phyloP scores from a whole-genome alignment of 2,329 filamentous ascomycete genomes.

The Trichoderma polysporum region DNA sequence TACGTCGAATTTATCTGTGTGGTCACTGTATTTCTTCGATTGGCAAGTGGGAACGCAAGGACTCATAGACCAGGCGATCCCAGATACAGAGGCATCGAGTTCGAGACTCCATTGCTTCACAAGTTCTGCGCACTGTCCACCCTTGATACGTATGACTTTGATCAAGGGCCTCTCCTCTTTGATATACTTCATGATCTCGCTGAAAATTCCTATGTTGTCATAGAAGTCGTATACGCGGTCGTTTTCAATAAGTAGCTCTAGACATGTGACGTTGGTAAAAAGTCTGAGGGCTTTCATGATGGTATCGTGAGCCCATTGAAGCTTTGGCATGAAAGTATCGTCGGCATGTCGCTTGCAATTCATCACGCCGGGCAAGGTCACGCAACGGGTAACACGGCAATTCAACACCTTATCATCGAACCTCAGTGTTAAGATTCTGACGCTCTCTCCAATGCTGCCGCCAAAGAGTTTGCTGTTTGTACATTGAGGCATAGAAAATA shows the following conservation, averaged over 20 bases:
- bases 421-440: background rate
- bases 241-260: slow-evolving; percentile 7
- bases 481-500: background rate
- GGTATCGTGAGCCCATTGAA: slow-evolving; percentile 8
- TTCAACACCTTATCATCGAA: slow-evolving; percentile 16
- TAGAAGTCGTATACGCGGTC: background rate
- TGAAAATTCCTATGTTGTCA: background rate
- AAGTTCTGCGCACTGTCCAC: background rate
- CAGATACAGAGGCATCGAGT: slow-evolving; percentile 13
- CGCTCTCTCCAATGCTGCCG: background rate
- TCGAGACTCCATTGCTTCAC: background rate
- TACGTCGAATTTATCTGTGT: background rate
- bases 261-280: background rate
- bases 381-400: background rate
- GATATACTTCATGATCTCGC: background rate
- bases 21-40: background rate
- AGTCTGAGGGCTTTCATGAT: slow-evolving; percentile 7
- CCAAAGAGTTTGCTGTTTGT: background rate
- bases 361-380: background rate
- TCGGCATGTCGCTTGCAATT: background rate
- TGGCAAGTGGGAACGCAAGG: slow-evolving; percentile 9
- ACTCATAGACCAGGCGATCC: background rate
- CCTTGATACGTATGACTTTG: slow-evolving; percentile 7
- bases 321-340: background rate
- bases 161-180: slow-evolving; percentile 3